phyloP scores from a whole-genome alignment of 2,329 filamentous ascomycete species.

The Scytalidium lignicola region DNA sequence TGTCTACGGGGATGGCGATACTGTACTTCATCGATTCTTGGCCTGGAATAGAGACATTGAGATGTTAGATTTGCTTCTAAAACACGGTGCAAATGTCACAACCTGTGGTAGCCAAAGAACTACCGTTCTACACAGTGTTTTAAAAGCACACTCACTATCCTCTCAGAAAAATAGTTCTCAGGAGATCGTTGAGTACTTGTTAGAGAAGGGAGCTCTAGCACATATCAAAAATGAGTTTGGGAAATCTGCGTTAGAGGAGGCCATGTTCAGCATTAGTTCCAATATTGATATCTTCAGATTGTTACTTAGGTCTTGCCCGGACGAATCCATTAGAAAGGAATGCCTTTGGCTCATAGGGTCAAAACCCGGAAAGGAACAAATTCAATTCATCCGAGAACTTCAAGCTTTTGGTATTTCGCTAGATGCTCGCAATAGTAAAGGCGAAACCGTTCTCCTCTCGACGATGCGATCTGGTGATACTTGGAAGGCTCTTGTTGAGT shows the following conservation, averaged over 20 bases:
- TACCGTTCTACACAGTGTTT: conserved; percentile 8
- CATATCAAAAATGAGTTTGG: conserved; percentile 6
- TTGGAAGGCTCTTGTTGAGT: conserved; percentile 1
- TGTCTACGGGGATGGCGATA: conserved; percentile 4
- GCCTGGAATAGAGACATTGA: conserved; percentile 8
- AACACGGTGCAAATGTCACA: conserved; percentile 28
- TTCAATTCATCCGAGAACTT: conserved; percentile 4
- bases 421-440: not conserved
- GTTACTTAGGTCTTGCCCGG: conserved; percentile 5
- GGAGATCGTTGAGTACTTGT: conserved; percentile 3
- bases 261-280: not conserved
- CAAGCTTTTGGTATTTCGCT: not conserved
- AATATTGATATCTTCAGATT: conserved; percentile 6
- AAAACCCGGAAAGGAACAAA: conserved; percentile 2
- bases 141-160: not conserved
- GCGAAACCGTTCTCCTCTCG: conserved; percentile 2
- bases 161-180: not conserved
- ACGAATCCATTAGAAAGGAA: not conserved
- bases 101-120: conserved; percentile 8
- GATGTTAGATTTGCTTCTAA: conserved; percentile 21
- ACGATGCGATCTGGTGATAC: not conserved
- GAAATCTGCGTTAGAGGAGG: conserved; percentile 4
- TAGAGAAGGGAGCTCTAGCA: conserved; percentile 8
- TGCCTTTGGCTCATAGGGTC: conserved; percentile 7
- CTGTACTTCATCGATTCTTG: conserved; percentile 8